Conservation (phyloP, 2,329 filamentous ascomycete genomes). For the Sclerotinia minor region DNA sequence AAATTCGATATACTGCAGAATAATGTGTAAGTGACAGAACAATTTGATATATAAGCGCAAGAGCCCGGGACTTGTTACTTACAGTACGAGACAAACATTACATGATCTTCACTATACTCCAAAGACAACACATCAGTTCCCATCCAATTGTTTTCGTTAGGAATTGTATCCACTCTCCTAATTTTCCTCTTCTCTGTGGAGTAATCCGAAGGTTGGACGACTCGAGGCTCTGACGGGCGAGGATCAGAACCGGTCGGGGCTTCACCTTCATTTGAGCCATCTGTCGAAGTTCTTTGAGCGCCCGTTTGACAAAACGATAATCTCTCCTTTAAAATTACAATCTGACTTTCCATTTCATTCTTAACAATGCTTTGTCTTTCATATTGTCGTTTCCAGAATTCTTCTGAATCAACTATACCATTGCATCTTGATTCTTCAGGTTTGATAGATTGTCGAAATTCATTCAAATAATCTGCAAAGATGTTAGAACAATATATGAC, state of each 20-base stretch:
- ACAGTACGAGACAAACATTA: not conserved
- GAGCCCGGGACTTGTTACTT: not conserved
- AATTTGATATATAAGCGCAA: not conserved
- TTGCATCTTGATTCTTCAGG: not conserved
- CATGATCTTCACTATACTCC: not conserved
- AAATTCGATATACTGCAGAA: not conserved
- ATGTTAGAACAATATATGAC: not conserved
- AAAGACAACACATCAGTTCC: not conserved
- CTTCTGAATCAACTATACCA: not conserved
- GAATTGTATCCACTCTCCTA: not conserved
- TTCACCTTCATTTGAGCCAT: not conserved
- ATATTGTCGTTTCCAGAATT: slow-evolving; percentile 10
- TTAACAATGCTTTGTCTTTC: not conserved
- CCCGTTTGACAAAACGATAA: not conserved
- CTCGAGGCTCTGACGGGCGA: not conserved
- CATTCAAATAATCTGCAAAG: not conserved
- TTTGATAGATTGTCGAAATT: not conserved
- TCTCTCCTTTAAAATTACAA: not conserved
- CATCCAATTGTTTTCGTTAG: not conserved
- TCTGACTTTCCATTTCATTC: not conserved
- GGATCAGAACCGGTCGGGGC: not conserved
- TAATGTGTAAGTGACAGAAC: not conserved
- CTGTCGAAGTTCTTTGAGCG: not conserved
- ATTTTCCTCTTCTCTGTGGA: not conserved
- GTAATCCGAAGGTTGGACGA: not conserved